A percentile compares a stretch with the other conserved stretches of the same genome.
Evolutionary conservation across 306 rosid genomes (phyloP).

Genomic region (Hippophae tibetana): DNA sequence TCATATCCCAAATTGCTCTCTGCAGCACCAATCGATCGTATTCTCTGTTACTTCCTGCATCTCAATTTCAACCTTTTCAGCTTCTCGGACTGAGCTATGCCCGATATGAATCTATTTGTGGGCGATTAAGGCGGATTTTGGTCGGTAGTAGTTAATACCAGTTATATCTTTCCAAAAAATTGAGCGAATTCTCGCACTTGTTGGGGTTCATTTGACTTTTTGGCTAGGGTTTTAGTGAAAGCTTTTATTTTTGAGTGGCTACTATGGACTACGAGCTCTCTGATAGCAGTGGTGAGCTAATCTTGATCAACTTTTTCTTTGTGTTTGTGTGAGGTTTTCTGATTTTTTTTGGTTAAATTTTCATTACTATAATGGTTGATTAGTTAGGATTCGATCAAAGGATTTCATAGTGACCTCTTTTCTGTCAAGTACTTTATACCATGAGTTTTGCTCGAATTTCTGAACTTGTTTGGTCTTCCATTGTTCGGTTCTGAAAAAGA

Average conservation of each 20-base stretch:
- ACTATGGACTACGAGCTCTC: constrained; percentile 61
- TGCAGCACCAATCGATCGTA: constrained; percentile 31
- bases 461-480: background rate
- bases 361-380: constrained; percentile 1
- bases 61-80: constrained; percentile 20
- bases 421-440: constrained; percentile 11
- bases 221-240: constrained; percentile 10
- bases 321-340: background rate
- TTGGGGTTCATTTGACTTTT: constrained; percentile 19
- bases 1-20: constrained; percentile 6
- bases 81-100: constrained; percentile 7
- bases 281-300: constrained; percentile 72
- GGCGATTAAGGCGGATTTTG: constrained; percentile 11
- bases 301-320: constrained; percentile 3
- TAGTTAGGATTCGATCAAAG: constrained; percentile 3
- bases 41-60: constrained; percentile 6
- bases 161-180: constrained; percentile 12
- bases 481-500: background rate
- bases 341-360: constrained; percentile 7
- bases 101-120: background rate
- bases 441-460: constrained; percentile 8
- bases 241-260: constrained; percentile 12
- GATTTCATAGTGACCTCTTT: background rate
- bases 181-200: constrained; percentile 17
- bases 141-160: background rate